Conservation (phyloP, 805 yeast species). For the Saccharomycopsis javanensis region DNA sequence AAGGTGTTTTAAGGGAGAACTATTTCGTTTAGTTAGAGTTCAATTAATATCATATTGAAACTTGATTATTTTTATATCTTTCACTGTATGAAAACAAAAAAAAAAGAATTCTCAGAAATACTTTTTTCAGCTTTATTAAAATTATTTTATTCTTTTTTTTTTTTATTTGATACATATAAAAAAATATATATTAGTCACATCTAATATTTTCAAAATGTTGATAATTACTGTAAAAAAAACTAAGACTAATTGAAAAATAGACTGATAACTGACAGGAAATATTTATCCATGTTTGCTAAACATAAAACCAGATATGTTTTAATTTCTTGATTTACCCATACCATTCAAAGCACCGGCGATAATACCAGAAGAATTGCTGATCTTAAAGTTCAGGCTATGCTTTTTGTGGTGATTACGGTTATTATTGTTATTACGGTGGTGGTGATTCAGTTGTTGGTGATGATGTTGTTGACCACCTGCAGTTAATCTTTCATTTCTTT, state of each 20-base stretch:
- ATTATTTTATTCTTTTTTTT: neutral
- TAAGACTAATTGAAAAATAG: neutral
- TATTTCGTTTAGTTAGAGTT: conserved; percentile 54
- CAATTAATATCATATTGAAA: no score
- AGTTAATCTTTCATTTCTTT: conserved; percentile 76
- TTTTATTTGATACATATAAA: neutral
- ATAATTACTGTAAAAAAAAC: neutral
- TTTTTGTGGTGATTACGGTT: conserved; percentile 20
- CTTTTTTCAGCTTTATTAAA: neutral
- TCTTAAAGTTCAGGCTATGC: conserved; percentile 25
- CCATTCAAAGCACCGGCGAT: conserved; percentile 31
- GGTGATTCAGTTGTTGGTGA: conserved; percentile 14
- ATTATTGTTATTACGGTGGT: conserved; percentile 20
- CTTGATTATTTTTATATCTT: neutral
- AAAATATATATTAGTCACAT: neutral
- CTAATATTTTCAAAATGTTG: neutral
- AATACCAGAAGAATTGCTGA: conserved; percentile 28
- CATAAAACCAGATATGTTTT: neutral
- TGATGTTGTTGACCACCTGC: conserved; percentile 55
- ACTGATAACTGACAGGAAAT: neutral
- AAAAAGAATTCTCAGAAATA: no score
- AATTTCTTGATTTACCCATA: conserved; percentile 22
- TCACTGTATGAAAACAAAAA: no score
- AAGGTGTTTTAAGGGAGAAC: conserved; percentile 89
- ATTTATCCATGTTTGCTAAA: neutral